A percentile compares a stretch with the other conserved stretches of the same genome.
Conservation (phyloP, 352 stramenopile genomes). For the Phytopythium aichiense region DNA sequence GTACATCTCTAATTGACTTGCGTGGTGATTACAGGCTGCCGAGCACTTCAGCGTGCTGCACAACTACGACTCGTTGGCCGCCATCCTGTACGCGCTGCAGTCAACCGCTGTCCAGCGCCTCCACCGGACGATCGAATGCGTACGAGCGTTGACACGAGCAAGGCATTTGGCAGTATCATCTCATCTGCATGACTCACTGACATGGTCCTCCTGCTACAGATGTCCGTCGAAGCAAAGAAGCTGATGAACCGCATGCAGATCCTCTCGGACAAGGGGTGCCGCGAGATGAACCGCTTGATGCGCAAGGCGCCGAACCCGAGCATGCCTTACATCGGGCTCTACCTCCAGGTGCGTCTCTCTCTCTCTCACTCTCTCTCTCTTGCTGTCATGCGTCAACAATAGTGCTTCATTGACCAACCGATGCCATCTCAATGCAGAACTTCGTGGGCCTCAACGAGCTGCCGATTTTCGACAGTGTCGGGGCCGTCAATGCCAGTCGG, state of each 20-base stretch:
- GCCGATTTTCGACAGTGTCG: slow-evolving; percentile 61
- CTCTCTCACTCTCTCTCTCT: too few relatives aligned
- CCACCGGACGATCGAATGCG: slow-evolving; percentile 65
- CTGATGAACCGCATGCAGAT: slow-evolving; percentile 75
- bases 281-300: slow-evolving; percentile 87
- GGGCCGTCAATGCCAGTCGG: slow-evolving; percentile 66
- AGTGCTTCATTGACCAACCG: background rate
- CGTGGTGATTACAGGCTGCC: slow-evolving; percentile 34
- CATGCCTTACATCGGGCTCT: slow-evolving; percentile 86
- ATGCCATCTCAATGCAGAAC: slow-evolving; percentile 23
- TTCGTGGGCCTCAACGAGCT: slow-evolving; percentile 82
- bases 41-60: slow-evolving; percentile 66
- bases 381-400: too few relatives aligned
- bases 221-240: slow-evolving; percentile 60
- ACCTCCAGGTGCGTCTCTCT: slow-evolving; percentile 54
- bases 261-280: slow-evolving; percentile 76
- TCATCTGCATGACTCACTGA: background rate
- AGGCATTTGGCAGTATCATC: background rate
- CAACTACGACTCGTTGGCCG: slow-evolving; percentile 81
- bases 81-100: slow-evolving; percentile 82
- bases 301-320: slow-evolving; percentile 59
- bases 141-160: slow-evolving; percentile 22
- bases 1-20: background rate
- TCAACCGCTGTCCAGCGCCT: slow-evolving; percentile 84
- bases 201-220: slow-evolving; percentile 18